These are phyloP conservation scores for Cadophora luteo-olivacea DNA, from an alignment of 2,329 filamentous ascomycete species.

Conservation along the genomic window DNA sequence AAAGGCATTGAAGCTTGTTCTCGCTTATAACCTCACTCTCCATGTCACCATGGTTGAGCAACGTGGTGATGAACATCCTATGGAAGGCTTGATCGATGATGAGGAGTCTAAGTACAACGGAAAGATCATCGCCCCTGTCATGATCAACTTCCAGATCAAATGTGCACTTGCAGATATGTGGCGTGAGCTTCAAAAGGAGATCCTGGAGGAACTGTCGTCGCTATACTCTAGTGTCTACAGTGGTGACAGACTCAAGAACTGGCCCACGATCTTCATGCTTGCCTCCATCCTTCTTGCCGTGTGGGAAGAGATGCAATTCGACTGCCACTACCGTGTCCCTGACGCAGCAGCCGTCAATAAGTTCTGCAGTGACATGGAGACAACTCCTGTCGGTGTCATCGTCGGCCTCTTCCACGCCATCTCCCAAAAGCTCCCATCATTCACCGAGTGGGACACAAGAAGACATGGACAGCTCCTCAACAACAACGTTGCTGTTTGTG, in stretches of 20 bases:
- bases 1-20: slow-evolving; percentile 91
- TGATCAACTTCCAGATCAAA: slow-evolving; percentile 99
- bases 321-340: slow-evolving; percentile 93
- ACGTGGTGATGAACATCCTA: slow-evolving; percentile 77
- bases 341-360: slow-evolving; percentile 86
- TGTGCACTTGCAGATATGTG: slow-evolving; percentile 97
- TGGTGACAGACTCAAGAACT: slow-evolving; percentile 97
- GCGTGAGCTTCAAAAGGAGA: slow-evolving; percentile 96
- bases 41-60: slow-evolving; percentile 96
- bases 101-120: slow-evolving; percentile 86
- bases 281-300: slow-evolving; percentile 91
- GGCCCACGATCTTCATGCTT: slow-evolving; percentile 98
- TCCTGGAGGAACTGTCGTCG: slow-evolving; percentile 88
- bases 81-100: slow-evolving; percentile 85
- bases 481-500: slow-evolving; percentile 90
- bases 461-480: slow-evolving; percentile 91
- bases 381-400: slow-evolving; percentile 92
- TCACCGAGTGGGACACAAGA: slow-evolving; percentile 91
- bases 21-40: slow-evolving; percentile 94
- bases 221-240: slow-evolving; percentile 98
- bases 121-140: slow-evolving; percentile 91
- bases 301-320: slow-evolving; percentile 99
- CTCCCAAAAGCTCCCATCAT: slow-evolving; percentile 91
- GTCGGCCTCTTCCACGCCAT: slow-evolving; percentile 97
- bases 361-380: slow-evolving; percentile 97